A percentile compares a stretch with the other conserved stretches of the same genome.
These are phyloP conservation scores for Dendrobium chrysotoxum DNA, from an alignment of 106 monocot species.

Conservation along the genomic window DNA sequence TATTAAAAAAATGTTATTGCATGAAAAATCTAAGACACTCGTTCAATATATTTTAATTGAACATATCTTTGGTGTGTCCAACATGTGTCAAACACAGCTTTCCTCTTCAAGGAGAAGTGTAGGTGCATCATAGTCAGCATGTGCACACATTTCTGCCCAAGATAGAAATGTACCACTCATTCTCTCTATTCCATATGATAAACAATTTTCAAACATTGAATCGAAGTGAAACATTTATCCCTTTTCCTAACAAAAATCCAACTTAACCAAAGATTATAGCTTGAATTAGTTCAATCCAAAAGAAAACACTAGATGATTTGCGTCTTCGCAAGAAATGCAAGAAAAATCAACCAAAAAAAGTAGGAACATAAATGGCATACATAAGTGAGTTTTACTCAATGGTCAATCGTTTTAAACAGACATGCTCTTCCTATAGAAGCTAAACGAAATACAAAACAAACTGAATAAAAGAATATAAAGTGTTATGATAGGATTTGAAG, in stretches of 20 bases:
- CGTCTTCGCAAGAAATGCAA: background rate
- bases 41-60: no score
- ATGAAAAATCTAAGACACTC: no score
- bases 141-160: no score
- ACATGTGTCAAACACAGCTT: no score
- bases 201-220: background rate
- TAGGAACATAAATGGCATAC: background rate
- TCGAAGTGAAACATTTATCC: background rate
- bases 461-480: background rate
- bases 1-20: no score
- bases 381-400: background rate
- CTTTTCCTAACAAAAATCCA: background rate
- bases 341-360: background rate
- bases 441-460: background rate
- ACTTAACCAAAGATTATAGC: background rate
- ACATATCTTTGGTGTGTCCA: no score
- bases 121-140: no score
- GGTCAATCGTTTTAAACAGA: background rate
- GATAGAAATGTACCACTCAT: no score
- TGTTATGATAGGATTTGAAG: no score
- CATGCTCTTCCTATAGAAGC: background rate
- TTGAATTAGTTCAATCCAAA: no score
- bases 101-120: no score
- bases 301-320: background rate
- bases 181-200: no score